Evolutionary conservation across 2,329 filamentous ascomycete genomes (phyloP), one percentile per base, ranked within the genome.

Genomic region (Talaromyces sp.): DNA sequence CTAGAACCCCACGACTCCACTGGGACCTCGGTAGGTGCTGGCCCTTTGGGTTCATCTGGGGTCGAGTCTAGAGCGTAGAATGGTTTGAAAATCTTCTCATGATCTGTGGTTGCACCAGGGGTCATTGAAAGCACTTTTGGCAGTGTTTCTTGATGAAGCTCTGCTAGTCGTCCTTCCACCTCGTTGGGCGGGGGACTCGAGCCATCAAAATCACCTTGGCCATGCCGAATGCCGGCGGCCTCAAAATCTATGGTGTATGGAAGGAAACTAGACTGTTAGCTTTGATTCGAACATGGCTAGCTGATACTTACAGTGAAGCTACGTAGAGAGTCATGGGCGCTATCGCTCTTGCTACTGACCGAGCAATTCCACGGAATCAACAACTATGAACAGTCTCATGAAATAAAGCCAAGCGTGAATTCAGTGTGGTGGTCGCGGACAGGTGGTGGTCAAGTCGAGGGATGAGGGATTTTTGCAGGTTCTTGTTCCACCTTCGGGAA

Each of bases 1-100:
- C 80, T 81, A 56, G 75, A 78, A 58, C 91, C 92, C 92, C 92
- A 96, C 62, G 87, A 86, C n/a, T 90, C 86, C 3, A 89, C 86
- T 69, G 90, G 86, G 35, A 90, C 87, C 72, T 96, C 92, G 67
- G 86, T 89, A 33, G 72, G 73, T n/a, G 73, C 70, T 11, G 74
- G 73, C 0, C 69, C 72, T 7, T 71, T 70, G 39, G 74, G 73
- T 27, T 73, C 73, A 66, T 77, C 73, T 35, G 71, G 69, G 19
- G 72, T 71, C 17, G 68, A 68, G 4, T 67, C 70, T 10, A 68
- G 73, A 19, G 69, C 70, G 47, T 77, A 77, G 31, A 66, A 66
- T 52, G 70, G 69, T 37, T 73, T 76, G 69, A 80, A 79, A 64
- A 79, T 75, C 50, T 70, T 75, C 65, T 79, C 78, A 47, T 78